These are phyloP conservation scores for Fusarium graminum DNA, from an alignment of 2,329 filamentous ascomycete species.

Conservation along the genomic window DNA sequence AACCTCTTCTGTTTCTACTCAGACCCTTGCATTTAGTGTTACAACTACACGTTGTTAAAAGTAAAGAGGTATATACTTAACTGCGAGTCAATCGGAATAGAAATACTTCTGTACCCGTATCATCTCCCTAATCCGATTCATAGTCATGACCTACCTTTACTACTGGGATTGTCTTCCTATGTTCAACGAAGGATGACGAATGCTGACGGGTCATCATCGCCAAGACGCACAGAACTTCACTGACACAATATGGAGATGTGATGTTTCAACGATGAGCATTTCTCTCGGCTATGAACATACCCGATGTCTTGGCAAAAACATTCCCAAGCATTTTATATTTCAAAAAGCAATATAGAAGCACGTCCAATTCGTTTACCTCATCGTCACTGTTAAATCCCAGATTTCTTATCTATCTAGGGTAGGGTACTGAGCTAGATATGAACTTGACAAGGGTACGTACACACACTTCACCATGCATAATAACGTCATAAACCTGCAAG, in stretches of 20 bases:
- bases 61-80: too few relatives aligned
- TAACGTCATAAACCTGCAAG: constrained; percentile 36
- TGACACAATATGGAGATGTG: neutral
- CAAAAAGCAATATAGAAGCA: neutral
- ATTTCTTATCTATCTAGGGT: constrained; percentile 12
- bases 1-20: too few relatives aligned
- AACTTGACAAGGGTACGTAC: constrained; percentile 18
- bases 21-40: too few relatives aligned
- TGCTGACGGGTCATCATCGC: neutral
- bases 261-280: neutral
- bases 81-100: too few relatives aligned
- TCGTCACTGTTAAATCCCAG: neutral
- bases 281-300: too few relatives aligned
- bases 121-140: neutral
- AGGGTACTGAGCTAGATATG: neutral
- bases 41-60: too few relatives aligned
- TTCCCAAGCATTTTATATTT: neutral
- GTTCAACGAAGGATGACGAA: neutral
- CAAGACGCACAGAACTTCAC: neutral
- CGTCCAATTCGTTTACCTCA: neutral
- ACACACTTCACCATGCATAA: constrained; percentile 28
- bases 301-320: too few relatives aligned
- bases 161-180: neutral
- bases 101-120: too few relatives aligned
- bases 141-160: neutral